Base-by-base conservation (phyloP, 2,329 filamentous ascomycete species). In the Fusarium goolgardi region DNA sequence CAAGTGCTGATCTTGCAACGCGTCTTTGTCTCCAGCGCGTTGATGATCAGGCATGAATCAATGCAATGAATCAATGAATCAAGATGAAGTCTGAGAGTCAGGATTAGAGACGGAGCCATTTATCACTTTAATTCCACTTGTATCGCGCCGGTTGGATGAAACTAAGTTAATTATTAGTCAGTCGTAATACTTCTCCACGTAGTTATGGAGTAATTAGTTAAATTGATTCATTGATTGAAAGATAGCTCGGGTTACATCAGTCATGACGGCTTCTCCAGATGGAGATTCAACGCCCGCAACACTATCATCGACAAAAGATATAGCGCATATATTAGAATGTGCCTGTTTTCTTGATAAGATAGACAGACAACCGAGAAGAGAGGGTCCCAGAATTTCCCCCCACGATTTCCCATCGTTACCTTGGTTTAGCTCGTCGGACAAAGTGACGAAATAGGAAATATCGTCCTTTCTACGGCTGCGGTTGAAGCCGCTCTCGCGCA, bases 221-320 rank as follows among this genome's bases (percentile, higher is more conserved):
- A 35, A 44, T 21, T 46, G 31, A 59, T 31, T 60, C 23, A 60
- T 41, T 27, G 20, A 59, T 59, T 50, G 21, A 41, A 18, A 43
- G 59, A 64, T 50, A 53, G 20, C 35, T 59, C n/a, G 23, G 41
- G 59, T 64, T 64, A 45, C 52, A 64, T 64, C 32, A 64, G 45
- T 53, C 51, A 54, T 34, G 27, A 44, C 21, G 40, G 32, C 21
- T 15, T 34, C 21, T 20, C 25, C 27, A 40, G 34, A 50, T 27
- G 47, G 69, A 44, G 63, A 49, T 57, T 37, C 41, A 66, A 57
- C 71, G 71, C 71, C 71, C 70, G 71, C 71, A 73, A 39, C 31
- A 44, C 45, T 54, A 56, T 34, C 49, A 54, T 54, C 59, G 15
- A 6, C 25, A n/a, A 62, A 65, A 63, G 60, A 73, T 72, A 71